Conservation (phyloP, 768 basidiomycete genomes). For the Lentinula boryana region DNA sequence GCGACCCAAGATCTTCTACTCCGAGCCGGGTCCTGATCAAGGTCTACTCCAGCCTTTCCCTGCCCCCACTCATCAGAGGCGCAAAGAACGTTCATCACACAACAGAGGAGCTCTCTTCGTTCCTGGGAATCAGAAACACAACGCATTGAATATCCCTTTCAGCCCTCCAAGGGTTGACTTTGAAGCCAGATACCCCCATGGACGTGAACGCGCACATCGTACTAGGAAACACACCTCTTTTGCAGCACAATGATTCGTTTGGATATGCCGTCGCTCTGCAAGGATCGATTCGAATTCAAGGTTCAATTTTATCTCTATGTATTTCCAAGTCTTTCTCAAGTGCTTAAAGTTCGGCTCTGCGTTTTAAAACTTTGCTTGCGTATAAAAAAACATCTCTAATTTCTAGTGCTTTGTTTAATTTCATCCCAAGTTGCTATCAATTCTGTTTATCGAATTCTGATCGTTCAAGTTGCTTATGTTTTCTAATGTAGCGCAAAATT, state of each 20-base stretch:
- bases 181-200: background rate
- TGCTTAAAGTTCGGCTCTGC: background rate
- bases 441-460: too few relatives aligned
- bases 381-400: background rate
- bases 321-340: background rate
- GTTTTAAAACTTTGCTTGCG: background rate
- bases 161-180: background rate
- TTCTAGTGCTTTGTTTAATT: background rate
- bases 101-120: constrained; percentile 73
- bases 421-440: background rate
- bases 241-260: background rate
- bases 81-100: constrained; percentile 78
- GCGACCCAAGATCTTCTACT: constrained; percentile 83
- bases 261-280: background rate
- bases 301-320: background rate
- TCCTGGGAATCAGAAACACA: constrained; percentile 27
- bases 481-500: too few relatives aligned
- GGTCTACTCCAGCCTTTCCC: constrained; percentile 81
- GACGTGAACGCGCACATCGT: background rate
- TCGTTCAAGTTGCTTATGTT: too few relatives aligned
- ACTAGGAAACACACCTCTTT: background rate
- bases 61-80: constrained; percentile 69
- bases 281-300: background rate
- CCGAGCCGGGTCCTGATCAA: constrained; percentile 59
- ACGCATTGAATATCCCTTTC: constrained; percentile 4